Conservation (phyloP, 805 yeast species). For the Candida silvatica region DNA sequence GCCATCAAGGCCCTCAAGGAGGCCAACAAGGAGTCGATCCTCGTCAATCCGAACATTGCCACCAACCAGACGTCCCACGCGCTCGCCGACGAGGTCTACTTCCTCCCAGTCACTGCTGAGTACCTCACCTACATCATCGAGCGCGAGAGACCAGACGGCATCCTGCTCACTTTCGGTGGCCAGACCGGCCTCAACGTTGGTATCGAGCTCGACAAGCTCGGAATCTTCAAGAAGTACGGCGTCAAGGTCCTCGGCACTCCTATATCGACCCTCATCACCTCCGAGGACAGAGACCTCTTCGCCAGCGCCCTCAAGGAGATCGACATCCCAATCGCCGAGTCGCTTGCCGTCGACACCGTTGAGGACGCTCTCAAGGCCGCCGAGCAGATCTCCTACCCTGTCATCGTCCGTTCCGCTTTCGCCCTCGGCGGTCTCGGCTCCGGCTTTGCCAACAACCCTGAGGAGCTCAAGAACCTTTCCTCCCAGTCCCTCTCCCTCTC, state of each 20-base stretch:
- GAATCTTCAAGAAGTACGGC: constrained; percentile 81
- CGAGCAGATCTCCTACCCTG: constrained; percentile 80
- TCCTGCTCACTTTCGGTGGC: constrained; percentile 94
- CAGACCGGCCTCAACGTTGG: constrained; percentile 97
- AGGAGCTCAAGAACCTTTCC: constrained; percentile 79
- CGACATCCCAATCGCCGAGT: constrained; percentile 92
- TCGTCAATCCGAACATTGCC: constrained; percentile 93
- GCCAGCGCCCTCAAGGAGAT: constrained; percentile 94
- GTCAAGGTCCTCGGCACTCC: constrained; percentile 98
- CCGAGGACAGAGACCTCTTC: constrained; percentile 96
- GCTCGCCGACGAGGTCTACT: constrained; percentile 91
- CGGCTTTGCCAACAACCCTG: constrained; percentile 82
- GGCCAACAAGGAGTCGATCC: constrained; percentile 75
- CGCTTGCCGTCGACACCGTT: constrained; percentile 88
- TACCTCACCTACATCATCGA: constrained; percentile 92
- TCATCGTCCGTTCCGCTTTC: constrained; percentile 94
- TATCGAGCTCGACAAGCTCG: constrained; percentile 90
- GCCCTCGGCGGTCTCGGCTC: constrained; percentile 98
- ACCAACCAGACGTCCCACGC: constrained; percentile 95
- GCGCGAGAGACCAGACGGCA: constrained; percentile 95
- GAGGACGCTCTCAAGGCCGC: constrained; percentile 95
- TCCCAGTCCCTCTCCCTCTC: constrained; percentile 84
- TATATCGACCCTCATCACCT: constrained; percentile 87
- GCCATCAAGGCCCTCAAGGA: constrained; percentile 94
- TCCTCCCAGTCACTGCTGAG: constrained; percentile 94